Percentiles rank a stretch among this genome's conserved stretches.
Conservation (phyloP, 805 yeast species). For the Candida orba region DNA sequence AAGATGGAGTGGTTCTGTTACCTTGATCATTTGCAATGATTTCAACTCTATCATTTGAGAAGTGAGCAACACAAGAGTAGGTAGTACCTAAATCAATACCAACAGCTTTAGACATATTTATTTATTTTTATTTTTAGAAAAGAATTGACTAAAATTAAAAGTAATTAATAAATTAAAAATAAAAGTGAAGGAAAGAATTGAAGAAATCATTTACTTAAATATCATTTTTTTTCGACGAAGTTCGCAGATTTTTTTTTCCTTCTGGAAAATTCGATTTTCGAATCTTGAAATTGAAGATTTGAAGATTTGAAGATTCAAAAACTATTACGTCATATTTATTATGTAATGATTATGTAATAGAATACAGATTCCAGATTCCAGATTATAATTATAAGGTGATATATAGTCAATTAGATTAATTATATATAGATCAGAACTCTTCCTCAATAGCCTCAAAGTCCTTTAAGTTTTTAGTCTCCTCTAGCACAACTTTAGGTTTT, state of each 20-base stretch:
- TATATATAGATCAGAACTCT: not conserved
- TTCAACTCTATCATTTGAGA: conserved; percentile 86
- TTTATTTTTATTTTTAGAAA: not conserved
- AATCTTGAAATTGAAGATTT: too few relatives aligned
- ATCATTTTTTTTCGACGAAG: conserved; percentile 4
- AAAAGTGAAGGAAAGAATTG: too few relatives aligned
- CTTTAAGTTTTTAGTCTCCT: conserved; percentile 7
- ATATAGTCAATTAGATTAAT: too few relatives aligned
- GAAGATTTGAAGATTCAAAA: too few relatives aligned
- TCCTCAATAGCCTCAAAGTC: conserved; percentile 11
- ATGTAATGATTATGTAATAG: not conserved
- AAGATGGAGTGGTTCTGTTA: conserved; percentile 96
- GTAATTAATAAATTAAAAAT: not conserved
- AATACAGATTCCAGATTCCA: too few relatives aligned
- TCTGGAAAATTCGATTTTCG: conserved; percentile 11
- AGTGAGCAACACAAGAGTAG: conserved; percentile 93
- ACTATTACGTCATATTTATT: not conserved
- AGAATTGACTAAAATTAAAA: not conserved
- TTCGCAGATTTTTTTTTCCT: conserved; percentile 3
- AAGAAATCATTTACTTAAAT: not conserved
- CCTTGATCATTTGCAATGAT: conserved; percentile 97
- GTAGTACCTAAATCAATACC: conserved; percentile 83
- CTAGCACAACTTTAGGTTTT: conserved; percentile 25
- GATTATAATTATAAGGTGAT: too few relatives aligned
- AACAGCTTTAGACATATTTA: conserved; percentile 15